These are phyloP conservation scores for Crucibulum laeve DNA, from an alignment of 768 basidiomycete genomes.

Conservation along the genomic window DNA sequence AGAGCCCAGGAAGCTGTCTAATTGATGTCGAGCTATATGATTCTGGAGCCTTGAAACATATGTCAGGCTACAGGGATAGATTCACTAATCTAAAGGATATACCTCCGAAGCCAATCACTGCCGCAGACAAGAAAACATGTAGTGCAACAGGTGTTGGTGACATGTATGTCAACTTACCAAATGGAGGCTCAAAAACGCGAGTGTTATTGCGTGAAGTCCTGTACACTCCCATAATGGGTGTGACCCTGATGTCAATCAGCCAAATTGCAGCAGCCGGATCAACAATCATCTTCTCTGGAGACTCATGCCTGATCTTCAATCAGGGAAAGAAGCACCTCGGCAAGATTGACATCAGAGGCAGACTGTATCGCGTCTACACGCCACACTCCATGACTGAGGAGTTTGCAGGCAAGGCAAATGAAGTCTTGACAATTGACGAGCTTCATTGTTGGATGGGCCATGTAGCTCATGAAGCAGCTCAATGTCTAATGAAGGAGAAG, in stretches of 20 bases:
- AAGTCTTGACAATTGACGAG: conserved; percentile 16
- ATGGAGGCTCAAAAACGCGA: conserved; percentile 17
- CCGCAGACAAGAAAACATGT: conserved; percentile 27
- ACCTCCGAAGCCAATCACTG: conserved; percentile 14
- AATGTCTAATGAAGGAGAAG: conserved; percentile 14
- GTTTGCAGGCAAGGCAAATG: conserved; percentile 7
- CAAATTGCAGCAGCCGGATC: conserved; percentile 25
- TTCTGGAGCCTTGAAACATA: conserved; percentile 21
- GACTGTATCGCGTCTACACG: conserved; percentile 15
- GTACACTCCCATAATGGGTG: conserved; percentile 31
- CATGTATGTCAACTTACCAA: conserved; percentile 24
- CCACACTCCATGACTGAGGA: conserved; percentile 5
- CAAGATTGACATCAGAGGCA: conserved; percentile 5
- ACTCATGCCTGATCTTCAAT: conserved; percentile 19
- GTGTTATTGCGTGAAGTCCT: conserved; percentile 26
- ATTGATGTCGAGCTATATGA: conserved; percentile 15
- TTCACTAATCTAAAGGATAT: conserved; percentile 17
- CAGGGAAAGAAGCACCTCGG: conserved; percentile 12
- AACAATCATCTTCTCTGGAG: conserved; percentile 17
- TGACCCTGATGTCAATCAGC: conserved; percentile 31
- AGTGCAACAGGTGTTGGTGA: conserved; percentile 22
- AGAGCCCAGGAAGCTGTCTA: not conserved
- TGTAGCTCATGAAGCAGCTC: conserved; percentile 13
- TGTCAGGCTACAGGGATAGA: conserved; percentile 21
- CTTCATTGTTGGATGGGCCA: conserved; percentile 22